Evolutionary conservation across 306 rosid genomes (phyloP).

Genomic region (Dryas drummondii): DNA sequence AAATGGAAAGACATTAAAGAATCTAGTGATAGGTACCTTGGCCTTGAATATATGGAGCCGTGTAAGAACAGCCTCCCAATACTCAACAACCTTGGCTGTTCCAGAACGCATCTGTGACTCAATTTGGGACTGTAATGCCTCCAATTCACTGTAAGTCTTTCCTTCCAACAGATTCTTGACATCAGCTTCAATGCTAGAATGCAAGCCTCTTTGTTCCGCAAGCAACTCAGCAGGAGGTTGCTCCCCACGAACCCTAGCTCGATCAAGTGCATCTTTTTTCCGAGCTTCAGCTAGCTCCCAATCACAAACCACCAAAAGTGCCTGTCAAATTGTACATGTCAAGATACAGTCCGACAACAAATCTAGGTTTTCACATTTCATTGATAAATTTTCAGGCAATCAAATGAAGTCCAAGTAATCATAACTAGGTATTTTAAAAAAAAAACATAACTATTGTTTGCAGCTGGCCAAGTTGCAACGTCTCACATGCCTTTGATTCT

Average conservation of each 20-base stretch:
- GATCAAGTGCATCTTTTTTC: conserved; percentile 85
- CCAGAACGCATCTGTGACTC: conserved; percentile 93
- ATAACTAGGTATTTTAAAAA: background rate
- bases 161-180: conserved; percentile 74
- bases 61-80: conserved; percentile 90
- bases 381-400: conserved; percentile 20
- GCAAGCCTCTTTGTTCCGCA: conserved; percentile 98
- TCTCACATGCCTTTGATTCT: background rate
- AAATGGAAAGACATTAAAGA: conserved; percentile 10
- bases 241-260: conserved; percentile 98
- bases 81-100: conserved; percentile 90
- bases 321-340: conserved; percentile 45
- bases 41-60: conserved; percentile 91
- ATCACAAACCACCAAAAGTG: conserved; percentile 86
- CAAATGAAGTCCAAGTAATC: conserved; percentile 2
- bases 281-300: conserved; percentile 96
- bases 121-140: conserved; percentile 66
- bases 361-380: conserved; percentile 5
- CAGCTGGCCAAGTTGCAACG: conserved; percentile 1
- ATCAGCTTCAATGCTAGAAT: conserved; percentile 81
- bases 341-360: conserved; percentile 24
- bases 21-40: conserved; percentile 56
- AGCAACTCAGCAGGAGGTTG: conserved; percentile 93
- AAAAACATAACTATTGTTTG: background rate
- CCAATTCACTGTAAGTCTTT: conserved; percentile 69